Evolutionary conservation across 768 basidiomycete genomes (phyloP).

Genomic region (Pholiota conissans): DNA sequence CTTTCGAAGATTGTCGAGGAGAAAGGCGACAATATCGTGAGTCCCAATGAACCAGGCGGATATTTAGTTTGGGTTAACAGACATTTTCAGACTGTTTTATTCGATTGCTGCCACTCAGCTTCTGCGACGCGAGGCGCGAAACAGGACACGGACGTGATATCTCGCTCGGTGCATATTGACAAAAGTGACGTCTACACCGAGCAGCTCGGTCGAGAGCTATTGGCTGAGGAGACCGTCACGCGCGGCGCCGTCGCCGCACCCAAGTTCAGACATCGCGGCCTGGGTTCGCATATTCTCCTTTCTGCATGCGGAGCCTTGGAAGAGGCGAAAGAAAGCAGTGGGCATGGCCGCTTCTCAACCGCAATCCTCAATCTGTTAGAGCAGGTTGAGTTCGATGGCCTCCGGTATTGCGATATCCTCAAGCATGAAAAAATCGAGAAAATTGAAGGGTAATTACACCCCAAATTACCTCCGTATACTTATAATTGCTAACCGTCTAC

Average conservation of each 20-base stretch:
- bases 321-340: conserved; percentile 1
- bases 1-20: conserved; percentile 8
- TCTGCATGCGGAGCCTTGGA: conserved; percentile 12
- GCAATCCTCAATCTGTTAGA: conserved; percentile 9
- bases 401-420: conserved; percentile 9
- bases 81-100: conserved; percentile 7
- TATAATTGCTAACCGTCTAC: not conserved
- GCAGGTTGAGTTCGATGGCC: not conserved
- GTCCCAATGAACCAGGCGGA: not conserved
- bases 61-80: too few relatives aligned
- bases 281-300: conserved; percentile 12
- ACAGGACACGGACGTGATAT: not conserved
- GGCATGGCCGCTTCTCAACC: conserved; percentile 8
- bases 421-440: not conserved
- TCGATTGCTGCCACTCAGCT: conserved; percentile 15
- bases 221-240: not conserved
- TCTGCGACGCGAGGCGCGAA: conserved; percentile 10
- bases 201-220: conserved; percentile 7
- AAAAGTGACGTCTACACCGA: not conserved
- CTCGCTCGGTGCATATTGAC: not conserved
- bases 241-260: not conserved
- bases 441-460: conserved; percentile 2
- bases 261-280: not conserved
- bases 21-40: conserved; percentile 17
- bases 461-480: not conserved